phyloP scores from a whole-genome alignment of 306 rosid species.

The Rubus parviflorus region DNA sequence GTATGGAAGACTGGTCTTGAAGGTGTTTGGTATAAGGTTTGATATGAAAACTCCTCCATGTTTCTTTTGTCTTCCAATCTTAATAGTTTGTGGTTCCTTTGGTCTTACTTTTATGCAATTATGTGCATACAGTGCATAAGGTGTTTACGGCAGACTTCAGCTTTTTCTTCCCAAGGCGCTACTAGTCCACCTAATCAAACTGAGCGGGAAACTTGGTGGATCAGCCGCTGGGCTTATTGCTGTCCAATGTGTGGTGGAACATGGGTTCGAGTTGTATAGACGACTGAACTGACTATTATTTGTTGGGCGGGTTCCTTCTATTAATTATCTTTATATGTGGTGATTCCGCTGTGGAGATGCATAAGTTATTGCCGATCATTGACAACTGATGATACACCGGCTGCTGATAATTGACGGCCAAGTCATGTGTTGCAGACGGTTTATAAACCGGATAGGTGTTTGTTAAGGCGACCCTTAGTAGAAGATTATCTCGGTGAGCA shows the following conservation, averaged over 20 bases:
- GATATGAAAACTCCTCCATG: constrained; percentile 28
- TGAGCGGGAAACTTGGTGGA: constrained; percentile 86
- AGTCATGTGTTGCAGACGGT: background rate
- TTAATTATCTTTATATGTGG: background rate
- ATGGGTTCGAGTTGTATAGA: constrained; percentile 94
- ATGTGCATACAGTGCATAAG: constrained; percentile 79
- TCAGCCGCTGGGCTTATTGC: constrained; percentile 94
- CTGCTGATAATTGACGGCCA: background rate
- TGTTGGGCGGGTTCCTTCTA: background rate
- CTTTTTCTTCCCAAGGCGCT: constrained; percentile 71
- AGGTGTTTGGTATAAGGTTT: constrained; percentile 97
- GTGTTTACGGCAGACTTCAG: constrained; percentile 95
- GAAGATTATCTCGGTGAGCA: background rate
- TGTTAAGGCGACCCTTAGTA: background rate
- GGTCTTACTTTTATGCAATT: constrained; percentile 5
- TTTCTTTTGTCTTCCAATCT: background rate
- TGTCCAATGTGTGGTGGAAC: constrained; percentile 99
- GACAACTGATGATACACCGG: background rate
- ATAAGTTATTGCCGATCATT: background rate
- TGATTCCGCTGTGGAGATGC: background rate
- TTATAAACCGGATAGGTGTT: background rate
- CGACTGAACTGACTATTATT: constrained; percentile 3
- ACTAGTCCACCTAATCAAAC: constrained; percentile 49
- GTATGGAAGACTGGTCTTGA: constrained; percentile 98
- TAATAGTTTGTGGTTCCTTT: background rate